Base-by-base conservation (phyloP, 345 rosid genomes). In the Cardamine occulta region DNA sequence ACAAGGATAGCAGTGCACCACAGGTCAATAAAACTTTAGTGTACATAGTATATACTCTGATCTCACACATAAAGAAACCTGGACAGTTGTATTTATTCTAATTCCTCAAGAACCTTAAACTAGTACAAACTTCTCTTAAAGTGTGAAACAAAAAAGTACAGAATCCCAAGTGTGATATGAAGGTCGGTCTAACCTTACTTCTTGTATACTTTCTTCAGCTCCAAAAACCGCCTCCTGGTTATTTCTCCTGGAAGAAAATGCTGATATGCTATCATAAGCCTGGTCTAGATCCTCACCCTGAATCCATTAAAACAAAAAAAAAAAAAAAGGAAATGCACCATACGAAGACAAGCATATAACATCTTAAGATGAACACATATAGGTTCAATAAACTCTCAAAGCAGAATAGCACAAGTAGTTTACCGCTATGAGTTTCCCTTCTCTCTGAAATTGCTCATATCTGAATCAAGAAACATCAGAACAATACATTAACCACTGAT, bases 141-240 rank as follows among this genome's bases (percentile, higher is more conserved):
- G 26, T 31, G 28, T 66, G 53, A 49, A 44, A 45, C 53, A 21
- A 13, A 54, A 63, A 18, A 77, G 19, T 54, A 45, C 15, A 32
- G 44, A 70, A 55, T 56, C 5, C 17, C 15, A 56, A 10, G 40
- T 70, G 40, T 58, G 68, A 66, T 63, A 49, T 58, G 42, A 65
- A 42, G 70, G 48, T n/a, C n/a, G 70, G 48, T 66, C 81, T 67
- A 67, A 92, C 99, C 96, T 79, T 72, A 92, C 87, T 76, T 92
- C 99, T 82, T 90, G 88, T 66, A 87, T 47, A 57, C 91, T 87
- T 85, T 90, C 99, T 83, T 90, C 96, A 1, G 98, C 87, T 47
- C 99, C 98, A 66, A 95, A 95, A 68, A 92, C 97, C 0, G 92
- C 97, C 80, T 92, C 99, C 82, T 92, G 96, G 60, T 92, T 79